A percentile compares a stretch with the other conserved stretches of the same genome.
Evolutionary conservation across 768 basidiomycete species (phyloP).

Genomic region (Steccherinum ochraceum): DNA sequence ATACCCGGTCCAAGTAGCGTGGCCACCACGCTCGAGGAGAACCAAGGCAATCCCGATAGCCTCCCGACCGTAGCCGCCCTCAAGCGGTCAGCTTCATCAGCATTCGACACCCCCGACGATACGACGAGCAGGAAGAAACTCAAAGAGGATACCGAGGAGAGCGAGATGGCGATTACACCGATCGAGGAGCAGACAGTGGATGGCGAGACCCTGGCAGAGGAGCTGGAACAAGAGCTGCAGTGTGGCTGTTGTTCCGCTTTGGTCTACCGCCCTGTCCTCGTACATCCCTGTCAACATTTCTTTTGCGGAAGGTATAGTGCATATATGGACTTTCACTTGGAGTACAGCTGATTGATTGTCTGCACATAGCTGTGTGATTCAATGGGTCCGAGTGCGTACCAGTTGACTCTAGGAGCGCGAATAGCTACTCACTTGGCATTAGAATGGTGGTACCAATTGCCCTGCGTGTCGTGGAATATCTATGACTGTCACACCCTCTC

Average conservation of each 20-base stretch:
- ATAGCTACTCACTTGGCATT: conserved; percentile 6
- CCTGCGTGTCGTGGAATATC: conserved; percentile 75
- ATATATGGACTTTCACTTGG: neutral
- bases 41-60: neutral
- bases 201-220: conserved; percentile 43
- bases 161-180: conserved; percentile 8
- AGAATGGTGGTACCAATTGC: conserved; percentile 85
- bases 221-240: conserved; percentile 68
- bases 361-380: conserved; percentile 58
- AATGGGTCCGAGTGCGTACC: conserved; percentile 77
- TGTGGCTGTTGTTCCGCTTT: conserved; percentile 84
- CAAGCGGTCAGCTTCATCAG: conserved; percentile 60
- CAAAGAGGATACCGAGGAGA: conserved; percentile 35
- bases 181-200: conserved; percentile 11
- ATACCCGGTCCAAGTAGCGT: neutral
- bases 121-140: conserved; percentile 53
- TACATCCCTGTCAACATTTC: conserved; percentile 84
- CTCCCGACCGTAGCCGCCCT: conserved; percentile 17
- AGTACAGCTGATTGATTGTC: conserved; percentile 11
- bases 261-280: conserved; percentile 76
- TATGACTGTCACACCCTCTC: conserved; percentile 63
- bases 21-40: neutral
- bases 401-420: neutral
- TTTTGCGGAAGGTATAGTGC: conserved; percentile 74
- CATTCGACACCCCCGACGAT: conserved; percentile 44